A percentile compares a stretch with the other conserved stretches of the same genome.
These are phyloP conservation scores for Chlamydomonas sp. DNA, from an alignment of 139 green algal species.

Conservation along the genomic window DNA sequence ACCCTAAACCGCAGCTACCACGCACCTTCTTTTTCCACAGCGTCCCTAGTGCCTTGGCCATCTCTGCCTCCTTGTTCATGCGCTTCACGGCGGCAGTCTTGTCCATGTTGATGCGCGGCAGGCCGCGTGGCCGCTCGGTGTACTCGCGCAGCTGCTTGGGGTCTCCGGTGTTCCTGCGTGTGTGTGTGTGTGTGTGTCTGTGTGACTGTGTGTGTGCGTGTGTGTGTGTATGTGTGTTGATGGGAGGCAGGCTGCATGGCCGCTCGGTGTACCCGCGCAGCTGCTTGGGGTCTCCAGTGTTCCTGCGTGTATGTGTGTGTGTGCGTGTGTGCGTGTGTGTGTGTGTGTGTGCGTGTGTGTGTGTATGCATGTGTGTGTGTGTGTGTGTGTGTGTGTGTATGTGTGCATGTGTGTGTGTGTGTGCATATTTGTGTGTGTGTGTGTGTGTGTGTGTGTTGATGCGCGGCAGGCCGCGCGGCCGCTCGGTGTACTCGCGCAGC, in stretches of 20 bases:
- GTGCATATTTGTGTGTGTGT: too few species aligned
- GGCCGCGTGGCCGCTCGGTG: constrained; percentile 5
- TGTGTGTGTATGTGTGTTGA: too few species aligned
- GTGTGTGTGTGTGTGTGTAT: not conserved
- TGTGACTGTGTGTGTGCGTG: too few species aligned
- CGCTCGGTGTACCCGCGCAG: constrained; percentile 5
- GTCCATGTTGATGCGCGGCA: not conserved
- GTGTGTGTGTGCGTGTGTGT: too few species aligned
- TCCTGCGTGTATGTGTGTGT: too few species aligned
- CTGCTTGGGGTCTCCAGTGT: not conserved
- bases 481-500: constrained; percentile 7
- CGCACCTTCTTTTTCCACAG: too few species aligned
- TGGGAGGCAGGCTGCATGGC: not conserved
- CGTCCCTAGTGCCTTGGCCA: constrained; percentile 7
- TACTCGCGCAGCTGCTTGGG: constrained; percentile 1
- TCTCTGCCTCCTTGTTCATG: constrained; percentile 8
- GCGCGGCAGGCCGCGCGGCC: not conserved
- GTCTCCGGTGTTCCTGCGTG: too few species aligned
- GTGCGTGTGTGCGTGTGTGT: too few species aligned
- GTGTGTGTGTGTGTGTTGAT: not conserved
- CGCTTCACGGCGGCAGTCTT: not conserved
- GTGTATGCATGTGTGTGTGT: not conserved
- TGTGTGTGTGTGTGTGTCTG: too few species aligned
- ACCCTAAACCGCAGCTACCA: too few species aligned
- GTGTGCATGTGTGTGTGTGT: too few species aligned